phyloP scores from a whole-genome alignment of 164 flowering plant genomes.

The Chimonanthus salicifolius region DNA sequence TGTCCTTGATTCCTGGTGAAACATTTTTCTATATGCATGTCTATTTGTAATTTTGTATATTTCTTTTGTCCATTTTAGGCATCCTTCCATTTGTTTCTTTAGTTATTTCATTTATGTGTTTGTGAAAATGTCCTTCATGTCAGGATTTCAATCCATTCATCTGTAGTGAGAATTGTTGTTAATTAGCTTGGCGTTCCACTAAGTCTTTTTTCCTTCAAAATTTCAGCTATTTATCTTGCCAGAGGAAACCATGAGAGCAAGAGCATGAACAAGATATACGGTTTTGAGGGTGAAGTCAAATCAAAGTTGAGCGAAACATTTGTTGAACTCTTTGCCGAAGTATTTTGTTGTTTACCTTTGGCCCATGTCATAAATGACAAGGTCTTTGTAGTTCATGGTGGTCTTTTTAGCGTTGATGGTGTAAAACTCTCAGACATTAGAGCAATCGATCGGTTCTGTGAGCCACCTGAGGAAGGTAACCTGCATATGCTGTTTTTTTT shows the following conservation, averaged over 20 bases:
- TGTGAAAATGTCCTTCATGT: neutral
- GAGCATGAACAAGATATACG: slow-evolving; percentile 98
- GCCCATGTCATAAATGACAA: slow-evolving; percentile 87
- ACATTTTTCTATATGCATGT: no score
- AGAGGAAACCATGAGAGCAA: slow-evolving; percentile 99
- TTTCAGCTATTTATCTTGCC: slow-evolving; percentile 83
- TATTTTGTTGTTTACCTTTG: slow-evolving; percentile 89
- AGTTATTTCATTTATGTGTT: neutral
- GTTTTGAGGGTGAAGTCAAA: slow-evolving; percentile 96
- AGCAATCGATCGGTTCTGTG: slow-evolving; percentile 91
- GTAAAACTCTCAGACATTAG: slow-evolving; percentile 88
- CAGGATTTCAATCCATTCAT: neutral
- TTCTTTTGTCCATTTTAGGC: neutral
- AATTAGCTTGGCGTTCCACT: neutral
- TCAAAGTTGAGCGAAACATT: slow-evolving; percentile 87
- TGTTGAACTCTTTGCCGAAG: slow-evolving; percentile 96
- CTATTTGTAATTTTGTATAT: no score
- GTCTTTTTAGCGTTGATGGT: slow-evolving; percentile 97
- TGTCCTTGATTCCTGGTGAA: no score
- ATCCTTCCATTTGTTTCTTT: neutral
- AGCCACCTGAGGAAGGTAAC: slow-evolving; percentile 98
- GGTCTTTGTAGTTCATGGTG: slow-evolving; percentile 96
- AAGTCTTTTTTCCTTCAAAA: slow-evolving; percentile 1
- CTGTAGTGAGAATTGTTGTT: neutral
- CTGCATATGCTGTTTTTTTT: neutral